These are phyloP conservation scores for Hansenula lynferdii DNA, from an alignment of 1,139 yeast species.

Conservation along the genomic window DNA sequence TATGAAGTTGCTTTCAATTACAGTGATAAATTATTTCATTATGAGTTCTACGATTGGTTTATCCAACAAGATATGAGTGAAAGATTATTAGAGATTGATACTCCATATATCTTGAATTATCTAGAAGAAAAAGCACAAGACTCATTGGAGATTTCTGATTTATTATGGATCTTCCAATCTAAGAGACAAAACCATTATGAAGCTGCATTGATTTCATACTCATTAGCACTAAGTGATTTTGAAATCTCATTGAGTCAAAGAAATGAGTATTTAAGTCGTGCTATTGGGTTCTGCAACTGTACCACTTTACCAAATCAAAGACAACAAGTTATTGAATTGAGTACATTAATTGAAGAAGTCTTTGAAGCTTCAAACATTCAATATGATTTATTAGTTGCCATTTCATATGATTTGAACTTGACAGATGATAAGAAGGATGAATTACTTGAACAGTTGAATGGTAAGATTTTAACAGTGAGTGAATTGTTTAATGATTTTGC, in stretches of 20 bases:
- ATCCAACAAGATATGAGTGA: constrained; percentile 74
- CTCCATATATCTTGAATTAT: constrained; percentile 76
- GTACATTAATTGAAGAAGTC: constrained; percentile 69
- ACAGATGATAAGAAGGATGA: constrained; percentile 35
- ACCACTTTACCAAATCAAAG: constrained; percentile 74
- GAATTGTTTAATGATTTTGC: constrained; percentile 84
- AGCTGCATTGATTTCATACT: constrained; percentile 79
- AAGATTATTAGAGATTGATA: constrained; percentile 70
- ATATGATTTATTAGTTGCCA: constrained; percentile 65
- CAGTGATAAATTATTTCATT: constrained; percentile 80
- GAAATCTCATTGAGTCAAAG: constrained; percentile 64
- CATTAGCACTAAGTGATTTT: constrained; percentile 72
- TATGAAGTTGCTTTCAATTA: constrained; percentile 72
- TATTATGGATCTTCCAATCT: constrained; percentile 87
- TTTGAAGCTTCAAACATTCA: constrained; percentile 88
- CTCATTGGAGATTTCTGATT: constrained; percentile 69
- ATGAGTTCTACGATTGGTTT: constrained; percentile 91
- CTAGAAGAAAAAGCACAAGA: constrained; percentile 67
- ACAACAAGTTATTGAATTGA: constrained; percentile 69
- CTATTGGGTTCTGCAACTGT: constrained; percentile 89
- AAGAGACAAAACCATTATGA: constrained; percentile 72
- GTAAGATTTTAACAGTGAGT: constrained; percentile 62
- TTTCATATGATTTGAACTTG: constrained; percentile 57
- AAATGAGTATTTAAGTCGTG: constrained; percentile 85
- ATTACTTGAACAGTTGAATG: constrained; percentile 53